Evolutionary conservation across 1,284 basidiomycete species (phyloP), one percentile per base, ranked within the genome.

Genomic region (Ustilago curta): DNA sequence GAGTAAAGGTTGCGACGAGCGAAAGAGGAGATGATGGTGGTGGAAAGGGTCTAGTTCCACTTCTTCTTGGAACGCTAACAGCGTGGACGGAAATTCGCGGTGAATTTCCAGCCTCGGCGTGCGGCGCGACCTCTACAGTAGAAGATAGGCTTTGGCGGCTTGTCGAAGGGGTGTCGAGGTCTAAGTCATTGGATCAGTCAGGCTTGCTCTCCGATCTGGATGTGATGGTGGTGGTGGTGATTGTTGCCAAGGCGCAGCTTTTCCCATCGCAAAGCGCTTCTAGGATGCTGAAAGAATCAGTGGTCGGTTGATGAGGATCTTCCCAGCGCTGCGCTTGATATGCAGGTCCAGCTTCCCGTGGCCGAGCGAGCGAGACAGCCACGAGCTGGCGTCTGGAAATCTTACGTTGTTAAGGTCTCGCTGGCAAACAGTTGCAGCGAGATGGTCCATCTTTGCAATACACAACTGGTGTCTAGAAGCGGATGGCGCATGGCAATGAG

Each of bases 51-150:
- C 35, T 39, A 11, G 51, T n/a, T 53, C 39, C 23, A 43, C 31
- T 55, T 54, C 52, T 54, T 54, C 53, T 19, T 19, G 40, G 42
- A 19, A 54, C 18, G 27, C 47, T 48, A 29, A 9, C 18, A 37
- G 29, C 16, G 47, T 43, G 27, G 35, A 32, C 14, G 9, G 29
- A 44, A 54, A 44, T 35, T 54, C 29, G n/a, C 40, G 40, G 52
- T 37, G 52, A 29, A 54, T 32, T 44, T 54, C 29, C 12, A 32
- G 42, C 8, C 45, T 37, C 35, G 35, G 42, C 40, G 52, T 44
- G 27, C 27, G 52, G 52, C 52, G 44, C 44, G 43, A n/a, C 18
- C 9, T n/a, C 35, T 32, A 23, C n/a, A n/a, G n/a, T n/a, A n/a
- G n/a, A n/a, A n/a, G 48, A 50, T 37, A 21, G 11, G 48, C 32